phyloP scores from a whole-genome alignment of 2,329 filamentous ascomycete genomes.

The Didymella glomerata region DNA sequence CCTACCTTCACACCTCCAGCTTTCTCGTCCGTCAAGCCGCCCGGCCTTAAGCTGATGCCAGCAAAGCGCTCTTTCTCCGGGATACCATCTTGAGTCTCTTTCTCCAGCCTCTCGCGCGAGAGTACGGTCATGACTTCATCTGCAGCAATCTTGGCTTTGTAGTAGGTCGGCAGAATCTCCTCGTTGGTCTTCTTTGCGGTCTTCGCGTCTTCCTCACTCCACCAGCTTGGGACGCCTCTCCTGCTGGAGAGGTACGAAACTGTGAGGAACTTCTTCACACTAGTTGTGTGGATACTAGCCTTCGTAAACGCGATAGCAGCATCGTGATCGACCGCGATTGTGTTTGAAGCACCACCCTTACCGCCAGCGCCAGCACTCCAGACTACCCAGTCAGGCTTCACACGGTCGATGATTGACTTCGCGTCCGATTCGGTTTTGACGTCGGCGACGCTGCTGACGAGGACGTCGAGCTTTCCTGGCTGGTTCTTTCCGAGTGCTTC shows the following conservation, averaged over 20 bases:
- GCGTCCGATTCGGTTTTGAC: slow-evolving; percentile 71
- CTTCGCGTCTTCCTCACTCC: slow-evolving; percentile 59
- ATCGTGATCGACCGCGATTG: slow-evolving; percentile 62
- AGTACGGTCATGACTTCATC: slow-evolving; percentile 63
- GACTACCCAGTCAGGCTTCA: slow-evolving; percentile 71
- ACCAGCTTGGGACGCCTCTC: slow-evolving; percentile 59
- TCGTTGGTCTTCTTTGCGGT: slow-evolving; percentile 57
- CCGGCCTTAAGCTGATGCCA: slow-evolving; percentile 62
- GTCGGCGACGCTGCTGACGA: slow-evolving; percentile 76
- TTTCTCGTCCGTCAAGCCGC: slow-evolving; percentile 58
- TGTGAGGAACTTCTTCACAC: slow-evolving; percentile 63
- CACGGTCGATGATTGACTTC: slow-evolving; percentile 66
- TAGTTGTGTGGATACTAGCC: slow-evolving; percentile 56
- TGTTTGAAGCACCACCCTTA: slow-evolving; percentile 61
- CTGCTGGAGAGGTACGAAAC: slow-evolving; percentile 63
- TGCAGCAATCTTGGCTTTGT: slow-evolving; percentile 63
- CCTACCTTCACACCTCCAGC: slow-evolving; percentile 60
- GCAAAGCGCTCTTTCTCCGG: slow-evolving; percentile 52
- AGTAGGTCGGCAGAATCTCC: slow-evolving; percentile 61
- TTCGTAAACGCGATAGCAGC: slow-evolving; percentile 64
- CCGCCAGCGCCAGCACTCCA: slow-evolving; percentile 72
- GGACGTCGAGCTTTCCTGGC: slow-evolving; percentile 71
- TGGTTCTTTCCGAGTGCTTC: slow-evolving; percentile 66
- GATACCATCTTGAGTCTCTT: slow-evolving; percentile 40
- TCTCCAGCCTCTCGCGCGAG: slow-evolving; percentile 40